Conservation (phyloP, 2,329 filamentous ascomycete species). For the Leptodontidium sp. region DNA sequence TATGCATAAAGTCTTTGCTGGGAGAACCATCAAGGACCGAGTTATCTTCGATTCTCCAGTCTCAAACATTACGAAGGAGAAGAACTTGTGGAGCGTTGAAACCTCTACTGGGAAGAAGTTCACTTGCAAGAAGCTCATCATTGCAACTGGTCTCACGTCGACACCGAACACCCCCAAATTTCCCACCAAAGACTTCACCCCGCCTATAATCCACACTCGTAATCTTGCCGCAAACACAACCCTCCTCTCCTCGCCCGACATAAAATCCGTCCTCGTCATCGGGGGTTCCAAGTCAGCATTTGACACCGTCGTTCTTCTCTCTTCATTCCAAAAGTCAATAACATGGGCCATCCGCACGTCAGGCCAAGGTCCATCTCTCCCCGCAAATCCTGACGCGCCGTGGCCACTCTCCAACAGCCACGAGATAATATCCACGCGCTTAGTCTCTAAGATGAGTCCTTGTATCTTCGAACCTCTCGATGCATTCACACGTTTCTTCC, state of each 20-base stretch:
- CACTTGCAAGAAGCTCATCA: slow-evolving; percentile 44
- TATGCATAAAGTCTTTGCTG: slow-evolving; percentile 30
- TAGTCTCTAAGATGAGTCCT: slow-evolving; percentile 27
- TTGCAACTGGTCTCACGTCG: slow-evolving; percentile 47
- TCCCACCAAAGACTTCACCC: slow-evolving; percentile 16
- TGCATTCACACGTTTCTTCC: slow-evolving; percentile 19
- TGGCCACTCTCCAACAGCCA: slow-evolving; percentile 20
- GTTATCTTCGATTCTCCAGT: slow-evolving; percentile 39
- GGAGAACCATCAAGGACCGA: slow-evolving; percentile 37
- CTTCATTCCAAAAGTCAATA: slow-evolving; percentile 23
- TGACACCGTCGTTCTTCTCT: slow-evolving; percentile 30
- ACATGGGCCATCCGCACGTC: slow-evolving; percentile 27
- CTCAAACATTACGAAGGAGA: slow-evolving; percentile 35
- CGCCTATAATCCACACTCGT: slow-evolving; percentile 41
- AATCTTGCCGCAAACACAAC: slow-evolving; percentile 35
- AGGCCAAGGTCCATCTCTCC: slow-evolving; percentile 40
- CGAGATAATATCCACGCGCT: slow-evolving; percentile 33
- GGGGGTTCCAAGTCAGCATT: slow-evolving; percentile 34
- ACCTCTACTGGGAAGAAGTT: slow-evolving; percentile 6
- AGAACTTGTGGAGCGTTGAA: slow-evolving; percentile 35
- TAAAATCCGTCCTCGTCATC: slow-evolving; percentile 27
- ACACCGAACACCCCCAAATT: slow-evolving; percentile 40
- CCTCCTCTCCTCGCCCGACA: slow-evolving; percentile 20
- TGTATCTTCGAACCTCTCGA: slow-evolving; percentile 27
- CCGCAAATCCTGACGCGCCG: slow-evolving; percentile 16